These are phyloP conservation scores for Rhododendron simsii DNA, from an alignment of 148 eudicot genomes.

Conservation along the genomic window DNA sequence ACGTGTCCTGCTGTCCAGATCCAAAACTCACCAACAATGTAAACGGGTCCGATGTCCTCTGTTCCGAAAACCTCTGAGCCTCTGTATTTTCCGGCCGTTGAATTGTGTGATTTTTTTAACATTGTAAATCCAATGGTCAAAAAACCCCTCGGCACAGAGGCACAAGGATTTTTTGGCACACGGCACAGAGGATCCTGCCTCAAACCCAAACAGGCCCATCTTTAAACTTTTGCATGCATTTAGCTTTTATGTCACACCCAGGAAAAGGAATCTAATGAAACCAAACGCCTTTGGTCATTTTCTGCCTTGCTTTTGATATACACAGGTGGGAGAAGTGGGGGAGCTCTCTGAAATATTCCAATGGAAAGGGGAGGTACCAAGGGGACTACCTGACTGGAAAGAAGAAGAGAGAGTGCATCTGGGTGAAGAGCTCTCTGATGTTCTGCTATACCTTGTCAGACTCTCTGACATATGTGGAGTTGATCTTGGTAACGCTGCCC, in stretches of 20 bases:
- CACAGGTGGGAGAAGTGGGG: slow-evolving; percentile 82
- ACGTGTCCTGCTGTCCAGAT: background rate
- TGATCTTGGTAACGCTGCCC: slow-evolving; percentile 74
- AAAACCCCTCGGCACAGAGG: too few relatives aligned
- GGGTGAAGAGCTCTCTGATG: slow-evolving; percentile 72
- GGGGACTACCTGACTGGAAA: slow-evolving; percentile 51
- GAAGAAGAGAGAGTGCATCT: slow-evolving; percentile 49
- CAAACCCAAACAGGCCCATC: background rate
- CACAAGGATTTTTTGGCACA: too few relatives aligned
- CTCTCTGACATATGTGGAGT: slow-evolving; percentile 68
- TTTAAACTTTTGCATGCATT: background rate
- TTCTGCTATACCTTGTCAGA: slow-evolving; percentile 57
- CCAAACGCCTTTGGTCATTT: background rate
- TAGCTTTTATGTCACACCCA: background rate
- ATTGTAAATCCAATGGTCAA: rapidly evolving
- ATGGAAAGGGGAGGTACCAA: slow-evolving; percentile 81
- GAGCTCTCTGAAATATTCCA: slow-evolving; percentile 83
- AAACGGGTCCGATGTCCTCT: too few relatives aligned
- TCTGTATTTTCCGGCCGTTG: too few relatives aligned
- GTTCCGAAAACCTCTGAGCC: too few relatives aligned
- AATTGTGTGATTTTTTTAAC: too few relatives aligned
- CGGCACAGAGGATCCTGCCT: too few relatives aligned
- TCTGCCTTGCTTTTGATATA: background rate
- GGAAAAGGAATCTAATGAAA: background rate
- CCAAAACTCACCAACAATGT: background rate